Base-by-base conservation (phyloP, 176 grass and related monocot genomes). In the Eleusine indica region DNA sequence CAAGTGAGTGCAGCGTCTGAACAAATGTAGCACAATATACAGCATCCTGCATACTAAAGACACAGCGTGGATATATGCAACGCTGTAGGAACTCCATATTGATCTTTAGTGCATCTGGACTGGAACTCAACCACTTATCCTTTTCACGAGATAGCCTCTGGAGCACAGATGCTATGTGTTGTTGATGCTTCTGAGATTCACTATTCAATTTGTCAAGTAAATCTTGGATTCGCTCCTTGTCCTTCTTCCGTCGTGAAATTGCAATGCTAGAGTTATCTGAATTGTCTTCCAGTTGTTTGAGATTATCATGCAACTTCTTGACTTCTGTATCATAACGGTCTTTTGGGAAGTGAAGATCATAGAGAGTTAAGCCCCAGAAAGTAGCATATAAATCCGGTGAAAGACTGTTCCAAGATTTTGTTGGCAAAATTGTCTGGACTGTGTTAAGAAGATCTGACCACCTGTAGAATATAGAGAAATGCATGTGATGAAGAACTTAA, bases 221-320 rank as follows among this genome's bases (percentile, higher is more conserved):
- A 80, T 99, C 96, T 84, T 99, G 96, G 87, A 99, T 94, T 42
- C 92, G 92, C 85, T 99, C 96, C 84, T 99, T 99, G 71, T 99
- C 96, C 80, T 99, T 99, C 75, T 99, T 99, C 64, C 96, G 91
- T 71, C 94, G 91, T 80, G 96, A 94, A 42, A 96, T 99, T 75
- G 96, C 93, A 57, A 96, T 75, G 76, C 91, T 99, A 63, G 96
- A 96, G 46, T 93, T 99, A 91, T 99, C 96, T 68, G 93, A 94
- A 68, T 94, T 89, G 81, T 99, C 96, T 77, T 99, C 97, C 41
- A 99, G 78, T 72, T 94, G 85, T 92, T 99, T 99, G 68, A 99
- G 91, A 80, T 94, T 92, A 74, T 87, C 83, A 84, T 94, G 97
- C 65, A 96, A 84, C 76, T 99, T 99, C 71, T 83, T 89, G 32